Evolutionary conservation across 257 asterid species (phyloP).

Genomic region (Scutellaria barbata): DNA sequence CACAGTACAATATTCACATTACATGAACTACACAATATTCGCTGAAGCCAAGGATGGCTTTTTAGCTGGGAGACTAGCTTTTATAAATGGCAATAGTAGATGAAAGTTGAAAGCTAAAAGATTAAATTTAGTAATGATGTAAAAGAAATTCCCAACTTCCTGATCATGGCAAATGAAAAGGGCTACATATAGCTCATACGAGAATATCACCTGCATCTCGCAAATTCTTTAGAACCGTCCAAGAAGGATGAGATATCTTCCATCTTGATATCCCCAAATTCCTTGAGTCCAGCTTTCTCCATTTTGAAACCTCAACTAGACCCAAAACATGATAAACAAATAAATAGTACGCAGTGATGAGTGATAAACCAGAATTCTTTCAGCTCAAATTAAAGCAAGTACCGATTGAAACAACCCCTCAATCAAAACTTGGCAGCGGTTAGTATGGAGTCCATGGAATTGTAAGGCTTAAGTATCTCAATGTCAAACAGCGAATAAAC

Average conservation of each 20-base stretch:
- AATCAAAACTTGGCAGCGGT: constrained; percentile 1
- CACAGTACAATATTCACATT: constrained; percentile 3
- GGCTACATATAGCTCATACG: constrained; percentile 9
- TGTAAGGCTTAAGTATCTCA: neutral
- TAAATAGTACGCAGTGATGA: neutral
- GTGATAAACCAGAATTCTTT: constrained; percentile 15
- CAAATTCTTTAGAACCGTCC: constrained; percentile 60
- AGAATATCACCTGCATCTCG: constrained; percentile 59
- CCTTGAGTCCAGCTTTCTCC: constrained; percentile 74
- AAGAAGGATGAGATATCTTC: constrained; percentile 57
- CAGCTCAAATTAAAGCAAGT: neutral
- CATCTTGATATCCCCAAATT: constrained; percentile 59
- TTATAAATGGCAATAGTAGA: constrained; percentile 13
- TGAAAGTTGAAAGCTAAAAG: constrained; percentile 3
- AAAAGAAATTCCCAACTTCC: constrained; percentile 10
- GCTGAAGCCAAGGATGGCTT: constrained; percentile 18
- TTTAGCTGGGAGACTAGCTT: constrained; percentile 14
- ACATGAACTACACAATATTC: constrained; percentile 17
- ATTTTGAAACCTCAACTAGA: constrained; percentile 50
- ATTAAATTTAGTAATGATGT: neutral
- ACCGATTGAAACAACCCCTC: neutral
- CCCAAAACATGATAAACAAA: constrained; percentile 43
- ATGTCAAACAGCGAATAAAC: neutral
- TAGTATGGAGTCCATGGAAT: neutral
- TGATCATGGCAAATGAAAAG: constrained; percentile 9